Evolutionary conservation across 805 yeast genomes (phyloP), one percentile per base, ranked within the genome.

Genomic region (Candida tammaniensis): DNA sequence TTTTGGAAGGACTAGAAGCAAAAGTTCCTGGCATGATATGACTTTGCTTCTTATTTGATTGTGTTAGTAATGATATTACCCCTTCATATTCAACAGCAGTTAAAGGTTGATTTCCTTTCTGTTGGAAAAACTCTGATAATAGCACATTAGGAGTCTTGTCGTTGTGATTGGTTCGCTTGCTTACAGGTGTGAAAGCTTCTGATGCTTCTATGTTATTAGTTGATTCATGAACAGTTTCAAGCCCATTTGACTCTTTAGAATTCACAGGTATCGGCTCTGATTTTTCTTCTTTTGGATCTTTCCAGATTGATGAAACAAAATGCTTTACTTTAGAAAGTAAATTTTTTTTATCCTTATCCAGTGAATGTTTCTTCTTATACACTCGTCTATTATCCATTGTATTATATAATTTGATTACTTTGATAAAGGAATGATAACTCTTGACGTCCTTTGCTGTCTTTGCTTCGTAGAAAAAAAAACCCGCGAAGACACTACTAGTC

Each of bases 81-180:
- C 94, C 94, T 56, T 82, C 91, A 48, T 80, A 72, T 54, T 86
- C 95, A 27, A 85, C 67, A 16, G 80, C 86, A 10, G 80, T 68
- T 41, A 86, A 64, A 4, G 91, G 87, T n/a, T 59, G 60, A 36
- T 78, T 74, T n/a, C 95, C 95, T 53, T 84, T 86, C 27, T 61
- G 64, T n/a, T 68, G 68, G 55, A 86, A 86, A 52, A 86, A 86
- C 18, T 70, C 75, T 9, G 87, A 81, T 30, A 86, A 59, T 20
- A 74, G 70, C 19, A 74, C 77, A 58, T 81, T 82, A 9, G 68
- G 60, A 12, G 60, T 43, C 25, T 31, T 36, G 17, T 24, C 23
- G 4, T n/a, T 17, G 7, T 17, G 11, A 13, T 7, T 17, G 11
- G 17, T 17, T 11, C 10, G 17, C 6, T 18, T 31, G 15, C 12